Conservation (phyloP, 176 grass and related monocot species). For the Oryza nivara region DNA sequence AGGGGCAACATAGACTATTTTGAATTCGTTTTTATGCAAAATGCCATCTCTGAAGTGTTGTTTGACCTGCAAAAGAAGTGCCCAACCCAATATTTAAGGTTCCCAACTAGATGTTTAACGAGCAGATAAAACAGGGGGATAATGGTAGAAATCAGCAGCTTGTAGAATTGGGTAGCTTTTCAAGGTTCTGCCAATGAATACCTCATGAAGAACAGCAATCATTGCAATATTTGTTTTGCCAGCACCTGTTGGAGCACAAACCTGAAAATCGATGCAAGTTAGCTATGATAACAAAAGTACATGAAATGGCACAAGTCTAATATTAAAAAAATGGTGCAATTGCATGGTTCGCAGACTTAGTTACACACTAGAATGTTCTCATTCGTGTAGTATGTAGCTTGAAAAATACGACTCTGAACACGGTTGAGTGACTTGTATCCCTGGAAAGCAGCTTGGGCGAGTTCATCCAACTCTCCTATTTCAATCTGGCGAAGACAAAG, state of each 20-base stretch:
- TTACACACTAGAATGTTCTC: conserved; percentile 88
- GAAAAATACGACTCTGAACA: conserved; percentile 92
- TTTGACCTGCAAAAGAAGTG: conserved; percentile 69
- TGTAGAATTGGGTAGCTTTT: conserved; percentile 22
- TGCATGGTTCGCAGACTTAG: conserved; percentile 30
- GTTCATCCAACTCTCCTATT: conserved; percentile 89
- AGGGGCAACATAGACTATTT: conserved; percentile 99
- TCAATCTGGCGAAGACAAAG: conserved; percentile 68
- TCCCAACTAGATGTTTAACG: conserved; percentile 7
- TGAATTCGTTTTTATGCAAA: conserved; percentile 97
- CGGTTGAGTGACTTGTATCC: conserved; percentile 94
- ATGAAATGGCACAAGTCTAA: conserved; percentile 22
- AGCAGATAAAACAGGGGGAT: not conserved
- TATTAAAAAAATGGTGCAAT: conserved; percentile 31
- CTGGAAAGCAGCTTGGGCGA: conserved; percentile 90
- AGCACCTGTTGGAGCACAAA: conserved; percentile 98
- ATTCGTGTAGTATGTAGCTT: conserved; percentile 88
- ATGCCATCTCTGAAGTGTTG: conserved; percentile 93
- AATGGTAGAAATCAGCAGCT: conserved; percentile 12
- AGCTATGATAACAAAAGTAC: conserved; percentile 26
- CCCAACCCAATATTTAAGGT: conserved; percentile 17
- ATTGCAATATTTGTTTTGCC: conserved; percentile 99
- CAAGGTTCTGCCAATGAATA: conserved; percentile 40
- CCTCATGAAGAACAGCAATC: conserved; percentile 98
- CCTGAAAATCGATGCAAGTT: conserved; percentile 63